These are phyloP conservation scores for Talaromyces amestolkiae DNA, from an alignment of 2,329 filamentous ascomycete genomes.

Conservation along the genomic window DNA sequence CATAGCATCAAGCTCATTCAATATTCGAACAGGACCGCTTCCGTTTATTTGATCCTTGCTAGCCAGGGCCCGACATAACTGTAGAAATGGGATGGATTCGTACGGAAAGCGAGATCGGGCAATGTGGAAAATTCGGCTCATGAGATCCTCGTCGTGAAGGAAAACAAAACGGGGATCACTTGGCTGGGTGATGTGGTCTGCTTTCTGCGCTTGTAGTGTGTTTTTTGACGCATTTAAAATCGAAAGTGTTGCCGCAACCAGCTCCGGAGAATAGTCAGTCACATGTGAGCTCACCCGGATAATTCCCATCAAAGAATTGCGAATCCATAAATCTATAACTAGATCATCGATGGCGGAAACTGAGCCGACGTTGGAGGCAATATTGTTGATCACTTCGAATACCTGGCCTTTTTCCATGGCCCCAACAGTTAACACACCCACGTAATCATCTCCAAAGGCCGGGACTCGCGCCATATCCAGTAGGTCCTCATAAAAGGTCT, in stretches of 20 bases:
- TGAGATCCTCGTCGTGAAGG: slow-evolving; percentile 56
- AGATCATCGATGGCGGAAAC: slow-evolving; percentile 51
- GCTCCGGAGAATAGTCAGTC: slow-evolving; percentile 70
- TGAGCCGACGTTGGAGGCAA: slow-evolving; percentile 46
- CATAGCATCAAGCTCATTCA: slow-evolving; percentile 66
- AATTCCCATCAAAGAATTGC: slow-evolving; percentile 66
- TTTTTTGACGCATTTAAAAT: slow-evolving; percentile 54
- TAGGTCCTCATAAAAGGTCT: slow-evolving; percentile 48
- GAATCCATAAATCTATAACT: slow-evolving; percentile 61
- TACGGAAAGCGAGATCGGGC: slow-evolving; percentile 79
- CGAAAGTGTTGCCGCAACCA: slow-evolving; percentile 64
- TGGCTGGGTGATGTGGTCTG: slow-evolving; percentile 21
- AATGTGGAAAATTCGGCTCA: slow-evolving; percentile 61
- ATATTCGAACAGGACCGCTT: slow-evolving; percentile 53
- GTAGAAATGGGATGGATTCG: slow-evolving; percentile 76
- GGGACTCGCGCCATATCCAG: slow-evolving; percentile 45
- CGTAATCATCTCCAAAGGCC: slow-evolving; percentile 46
- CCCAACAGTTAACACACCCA: slow-evolving; percentile 47
- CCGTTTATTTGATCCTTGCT: slow-evolving; percentile 44
- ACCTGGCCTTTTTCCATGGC: slow-evolving; percentile 48
- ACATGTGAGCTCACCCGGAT: slow-evolving; percentile 65
- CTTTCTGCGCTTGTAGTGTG: slow-evolving; percentile 22
- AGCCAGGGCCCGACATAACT: slow-evolving; percentile 65
- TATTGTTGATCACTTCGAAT: slow-evolving; percentile 47
- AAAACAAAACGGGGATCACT: slow-evolving; percentile 51